A percentile compares a stretch with the other conserved stretches of the same genome.
Conservation (phyloP, 192 early-diverging fungal genomes). For the Ambispora gerdemannii region DNA sequence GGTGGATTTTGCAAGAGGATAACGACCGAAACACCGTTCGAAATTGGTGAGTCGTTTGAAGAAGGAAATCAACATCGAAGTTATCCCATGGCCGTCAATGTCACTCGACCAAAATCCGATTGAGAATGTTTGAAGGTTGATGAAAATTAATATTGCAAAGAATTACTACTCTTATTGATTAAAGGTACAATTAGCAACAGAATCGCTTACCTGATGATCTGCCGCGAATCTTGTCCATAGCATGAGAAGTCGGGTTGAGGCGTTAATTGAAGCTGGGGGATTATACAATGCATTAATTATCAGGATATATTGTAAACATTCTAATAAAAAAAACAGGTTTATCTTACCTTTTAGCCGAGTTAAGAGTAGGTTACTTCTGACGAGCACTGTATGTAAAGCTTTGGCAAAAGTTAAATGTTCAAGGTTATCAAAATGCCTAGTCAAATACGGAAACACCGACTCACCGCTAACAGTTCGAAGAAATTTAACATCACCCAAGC, state of each 20-base stretch:
- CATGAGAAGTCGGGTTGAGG: slow-evolving; percentile 5
- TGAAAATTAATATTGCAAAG: neutral
- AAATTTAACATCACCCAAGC: no score
- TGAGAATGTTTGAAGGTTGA: neutral
- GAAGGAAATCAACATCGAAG: neutral
- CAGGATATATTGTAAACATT: neutral
- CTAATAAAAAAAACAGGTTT: no score
- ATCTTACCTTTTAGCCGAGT: no score
- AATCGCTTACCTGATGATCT: neutral
- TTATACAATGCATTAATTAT: slow-evolving; percentile 12
- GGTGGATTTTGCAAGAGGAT: neutral
- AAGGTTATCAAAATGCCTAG: no score
- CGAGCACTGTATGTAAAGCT: no score
- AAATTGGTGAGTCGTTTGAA: neutral
- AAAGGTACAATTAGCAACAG: neutral
- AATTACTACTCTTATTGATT: neutral
- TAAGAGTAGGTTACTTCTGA: no score
- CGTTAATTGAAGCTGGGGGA: neutral
- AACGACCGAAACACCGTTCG: neutral
- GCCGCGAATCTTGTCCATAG: neutral
- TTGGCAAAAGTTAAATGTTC: no score
- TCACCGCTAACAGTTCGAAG: no score
- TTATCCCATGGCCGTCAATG: slow-evolving; percentile 14
- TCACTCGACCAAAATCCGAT: slow-evolving; percentile 3
- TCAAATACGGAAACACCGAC: no score